phyloP scores from a whole-genome alignment of 176 grass and related monocot genomes.

The Aegilops umbellulata region DNA sequence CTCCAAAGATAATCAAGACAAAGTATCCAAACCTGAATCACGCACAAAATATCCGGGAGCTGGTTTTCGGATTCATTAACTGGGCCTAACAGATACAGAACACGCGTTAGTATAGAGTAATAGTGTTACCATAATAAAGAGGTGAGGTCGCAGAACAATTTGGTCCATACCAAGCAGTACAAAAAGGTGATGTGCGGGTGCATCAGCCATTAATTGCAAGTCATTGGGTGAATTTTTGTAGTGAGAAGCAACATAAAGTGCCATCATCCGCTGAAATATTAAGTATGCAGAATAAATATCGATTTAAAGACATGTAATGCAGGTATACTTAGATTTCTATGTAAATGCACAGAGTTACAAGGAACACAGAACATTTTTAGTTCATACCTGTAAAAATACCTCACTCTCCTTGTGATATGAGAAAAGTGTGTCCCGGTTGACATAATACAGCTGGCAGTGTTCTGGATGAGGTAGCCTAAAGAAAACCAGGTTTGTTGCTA shows the following conservation, averaged over 20 bases:
- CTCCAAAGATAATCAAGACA: slow-evolving; percentile 4
- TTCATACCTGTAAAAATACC: slow-evolving; percentile 83
- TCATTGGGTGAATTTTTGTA: slow-evolving; percentile 99
- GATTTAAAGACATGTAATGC: slow-evolving; percentile 2
- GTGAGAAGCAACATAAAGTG: slow-evolving; percentile 98
- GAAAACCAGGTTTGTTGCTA: background rate
- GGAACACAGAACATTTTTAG: slow-evolving; percentile 13
- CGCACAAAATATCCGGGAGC: slow-evolving; percentile 97
- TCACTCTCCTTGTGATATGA: slow-evolving; percentile 97
- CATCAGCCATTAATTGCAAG: slow-evolving; percentile 98
- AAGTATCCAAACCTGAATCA: slow-evolving; percentile 67
- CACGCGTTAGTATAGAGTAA: slow-evolving; percentile 7
- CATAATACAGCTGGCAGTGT: slow-evolving; percentile 91
- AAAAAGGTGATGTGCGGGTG: slow-evolving; percentile 92
- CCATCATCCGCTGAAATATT: slow-evolving; percentile 92
- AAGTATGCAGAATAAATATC: slow-evolving; percentile 32
- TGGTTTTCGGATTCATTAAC: slow-evolving; percentile 88
- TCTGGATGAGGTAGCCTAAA: slow-evolving; percentile 71
- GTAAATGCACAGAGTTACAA: background rate
- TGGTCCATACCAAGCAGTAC: slow-evolving; percentile 81
- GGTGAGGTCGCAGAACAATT: background rate
- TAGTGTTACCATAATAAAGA: background rate
- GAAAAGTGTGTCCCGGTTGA: slow-evolving; percentile 96
- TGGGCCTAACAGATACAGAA: slow-evolving; percentile 50
- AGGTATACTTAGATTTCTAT: background rate